Base-by-base conservation (phyloP, 225 moss, liverwort and hornwort species). In the Bryoerythrophyllum caledonicum region DNA sequence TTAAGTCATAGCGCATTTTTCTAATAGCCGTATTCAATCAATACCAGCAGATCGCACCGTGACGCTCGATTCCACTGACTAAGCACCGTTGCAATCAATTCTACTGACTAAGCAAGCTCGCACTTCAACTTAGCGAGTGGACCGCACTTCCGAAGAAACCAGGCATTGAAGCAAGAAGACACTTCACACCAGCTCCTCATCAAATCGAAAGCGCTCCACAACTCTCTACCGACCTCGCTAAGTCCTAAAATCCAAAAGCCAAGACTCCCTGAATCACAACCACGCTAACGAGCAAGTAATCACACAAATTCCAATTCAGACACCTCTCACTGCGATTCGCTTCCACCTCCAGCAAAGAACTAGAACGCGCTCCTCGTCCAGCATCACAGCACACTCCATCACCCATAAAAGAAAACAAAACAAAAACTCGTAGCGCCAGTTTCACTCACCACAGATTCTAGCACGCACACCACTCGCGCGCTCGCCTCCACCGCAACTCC, bases 401-500 rank as follows among this genome's bases (percentile, higher is more conserved):
- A 78, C 40, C 49, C n/a, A n/a, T n/a, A n/a, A n/a, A 68, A 25
- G 11, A 41, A 41, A 2, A 13, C 9, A 13, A 4, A 46, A 15
- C 16, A 65, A 20, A 17, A 65, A 82, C 41, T 71, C 38, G 37
- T 34, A 75, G 54, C 59, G 44, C 70, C 69, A n/a, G 65, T 71
- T 71, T 21, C 48, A 82, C 83, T 79, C 79, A 83, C 83, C 75
- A 66, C 37, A 40, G 55, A 19, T 75, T 79, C 60, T 46, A 83
- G 49, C 79, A 70, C 46, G 79, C 48, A 30, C 65, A 53, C 58
- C 12, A 52, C 43, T 74, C 63, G 78, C 77, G 63, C 57, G 30
- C 51, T 40, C 27, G 59, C 74, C 58, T 68, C 65, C 16, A 75
- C 67, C 52, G 4, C 46, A 30, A 17, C 53, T 41, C 30, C 30